Evolutionary conservation across 2,329 filamentous ascomycete species (phyloP).

Genomic region (Pseudogymnoascus sp.): DNA sequence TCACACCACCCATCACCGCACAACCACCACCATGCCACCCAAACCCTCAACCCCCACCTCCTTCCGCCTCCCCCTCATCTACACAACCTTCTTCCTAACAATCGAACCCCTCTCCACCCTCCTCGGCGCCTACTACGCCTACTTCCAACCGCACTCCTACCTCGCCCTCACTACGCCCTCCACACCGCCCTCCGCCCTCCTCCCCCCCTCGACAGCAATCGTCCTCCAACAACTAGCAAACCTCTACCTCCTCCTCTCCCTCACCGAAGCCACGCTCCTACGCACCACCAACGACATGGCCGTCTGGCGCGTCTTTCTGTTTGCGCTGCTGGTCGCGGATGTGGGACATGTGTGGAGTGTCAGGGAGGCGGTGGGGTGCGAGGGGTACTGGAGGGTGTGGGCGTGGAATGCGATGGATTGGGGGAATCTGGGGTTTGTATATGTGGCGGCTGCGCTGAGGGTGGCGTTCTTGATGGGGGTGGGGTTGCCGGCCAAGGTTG

Average conservation of each 20-base stretch:
- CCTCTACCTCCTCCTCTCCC: conserved; percentile 66
- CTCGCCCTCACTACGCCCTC: conserved; percentile 45
- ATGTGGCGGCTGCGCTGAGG: conserved; percentile 52
- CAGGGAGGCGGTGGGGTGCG: conserved; percentile 41
- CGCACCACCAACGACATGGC: conserved; percentile 57
- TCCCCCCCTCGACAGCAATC: conserved; percentile 55
- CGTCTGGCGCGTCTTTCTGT: conserved; percentile 62
- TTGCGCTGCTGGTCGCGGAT: conserved; percentile 65
- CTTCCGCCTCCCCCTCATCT: conserved; percentile 48
- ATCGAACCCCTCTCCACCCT: conserved; percentile 54
- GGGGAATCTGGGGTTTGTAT: conserved; percentile 64
- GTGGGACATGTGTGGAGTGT: conserved; percentile 66
- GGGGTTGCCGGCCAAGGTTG: conserved; percentile 33
- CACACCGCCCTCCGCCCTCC: conserved; percentile 16
- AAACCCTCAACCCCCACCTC: background rate
- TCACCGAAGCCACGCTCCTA: conserved; percentile 70
- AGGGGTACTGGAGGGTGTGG: conserved; percentile 47
- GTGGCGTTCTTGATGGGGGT: conserved; percentile 50
- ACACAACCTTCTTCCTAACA: conserved; percentile 66
- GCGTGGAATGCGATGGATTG: conserved; percentile 60
- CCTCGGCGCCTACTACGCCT: conserved; percentile 44
- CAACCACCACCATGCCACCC: conserved; percentile 1
- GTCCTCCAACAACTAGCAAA: conserved; percentile 69
- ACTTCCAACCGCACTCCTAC: conserved; percentile 45
- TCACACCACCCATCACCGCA: conserved; percentile 9